Conservation (phyloP, 208 protist species). For the Leptomonas pyrrhocoris region DNA sequence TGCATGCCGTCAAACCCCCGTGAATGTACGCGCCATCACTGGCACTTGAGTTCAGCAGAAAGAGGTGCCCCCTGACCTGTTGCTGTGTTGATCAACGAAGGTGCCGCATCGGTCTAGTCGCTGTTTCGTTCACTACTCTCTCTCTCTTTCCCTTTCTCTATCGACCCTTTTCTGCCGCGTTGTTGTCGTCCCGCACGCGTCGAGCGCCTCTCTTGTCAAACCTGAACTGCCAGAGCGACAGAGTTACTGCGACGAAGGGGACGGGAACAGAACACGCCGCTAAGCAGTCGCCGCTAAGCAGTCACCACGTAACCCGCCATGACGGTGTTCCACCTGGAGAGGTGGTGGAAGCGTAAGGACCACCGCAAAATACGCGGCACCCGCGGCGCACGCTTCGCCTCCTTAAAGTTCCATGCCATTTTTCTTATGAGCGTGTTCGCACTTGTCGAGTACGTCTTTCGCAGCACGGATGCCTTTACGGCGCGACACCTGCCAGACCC, state of each 20-base stretch:
- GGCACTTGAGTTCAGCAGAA: no score
- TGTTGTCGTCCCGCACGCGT: no score
- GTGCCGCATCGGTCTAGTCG: background rate
- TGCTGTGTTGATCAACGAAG: no score
- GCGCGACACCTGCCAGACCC: conserved; percentile 45
- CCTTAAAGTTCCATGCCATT: conserved; percentile 51
- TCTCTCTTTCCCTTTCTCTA: background rate
- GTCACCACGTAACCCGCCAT: no score
- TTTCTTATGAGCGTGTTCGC: conserved; percentile 45
- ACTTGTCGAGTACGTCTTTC: conserved; percentile 63
- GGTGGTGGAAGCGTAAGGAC: conserved; percentile 68
- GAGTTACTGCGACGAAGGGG: no score
- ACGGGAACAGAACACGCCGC: no score
- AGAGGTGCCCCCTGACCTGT: no score
- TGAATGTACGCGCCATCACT: no score
- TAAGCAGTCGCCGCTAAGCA: no score
- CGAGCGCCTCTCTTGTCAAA: background rate
- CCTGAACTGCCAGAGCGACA: no score
- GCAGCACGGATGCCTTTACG: conserved; percentile 42
- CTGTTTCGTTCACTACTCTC: background rate
- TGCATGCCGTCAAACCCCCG: no score
- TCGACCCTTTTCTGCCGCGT: background rate
- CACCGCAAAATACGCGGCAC: conserved; percentile 65
- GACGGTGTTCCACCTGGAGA: conserved; percentile 45
- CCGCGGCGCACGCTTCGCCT: conserved; percentile 59